Conservation (phyloP, 208 protist species). For the Acanthamoeba culbertsoni region DNA sequence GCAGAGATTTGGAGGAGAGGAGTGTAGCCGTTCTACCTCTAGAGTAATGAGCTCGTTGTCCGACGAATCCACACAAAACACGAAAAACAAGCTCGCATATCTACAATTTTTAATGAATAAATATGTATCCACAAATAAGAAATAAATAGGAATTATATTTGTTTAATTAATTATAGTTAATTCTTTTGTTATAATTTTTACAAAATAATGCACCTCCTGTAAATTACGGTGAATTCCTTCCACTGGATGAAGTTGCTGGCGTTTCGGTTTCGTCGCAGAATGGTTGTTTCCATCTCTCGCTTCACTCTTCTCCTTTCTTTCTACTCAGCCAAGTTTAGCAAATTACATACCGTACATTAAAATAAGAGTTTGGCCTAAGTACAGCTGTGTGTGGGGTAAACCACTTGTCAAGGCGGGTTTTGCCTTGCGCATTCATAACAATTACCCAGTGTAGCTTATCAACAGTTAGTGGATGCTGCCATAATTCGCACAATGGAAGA, state of each 20-base stretch:
- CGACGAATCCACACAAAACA: slow-evolving; percentile 94
- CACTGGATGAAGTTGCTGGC: slow-evolving; percentile 45
- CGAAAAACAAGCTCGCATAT: slow-evolving; percentile 99
- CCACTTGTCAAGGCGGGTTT: slow-evolving; percentile 98
- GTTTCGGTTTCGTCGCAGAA: not conserved
- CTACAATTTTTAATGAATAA: slow-evolving; percentile 75
- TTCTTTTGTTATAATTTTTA: no score
- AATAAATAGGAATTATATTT: no score
- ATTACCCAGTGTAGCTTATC: slow-evolving; percentile 99
- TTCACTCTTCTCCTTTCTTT: not conserved
- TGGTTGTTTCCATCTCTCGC: not conserved
- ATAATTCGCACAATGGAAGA: no score
- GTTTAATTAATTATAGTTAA: no score
- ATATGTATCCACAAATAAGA: not conserved
- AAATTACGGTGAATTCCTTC: slow-evolving; percentile 54
- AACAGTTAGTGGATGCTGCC: no score
- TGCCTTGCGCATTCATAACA: slow-evolving; percentile 98
- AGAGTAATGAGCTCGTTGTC: slow-evolving; percentile 98
- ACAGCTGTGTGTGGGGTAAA: slow-evolving; percentile 95
- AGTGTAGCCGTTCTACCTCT: slow-evolving; percentile 89
- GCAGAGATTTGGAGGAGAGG: no score
- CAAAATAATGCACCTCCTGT: not conserved
- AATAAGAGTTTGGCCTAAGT: slow-evolving; percentile 85
- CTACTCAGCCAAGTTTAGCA: not conserved
- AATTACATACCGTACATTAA: not conserved